phyloP scores from a whole-genome alignment of 805 yeast species.

The Candida awuae region DNA sequence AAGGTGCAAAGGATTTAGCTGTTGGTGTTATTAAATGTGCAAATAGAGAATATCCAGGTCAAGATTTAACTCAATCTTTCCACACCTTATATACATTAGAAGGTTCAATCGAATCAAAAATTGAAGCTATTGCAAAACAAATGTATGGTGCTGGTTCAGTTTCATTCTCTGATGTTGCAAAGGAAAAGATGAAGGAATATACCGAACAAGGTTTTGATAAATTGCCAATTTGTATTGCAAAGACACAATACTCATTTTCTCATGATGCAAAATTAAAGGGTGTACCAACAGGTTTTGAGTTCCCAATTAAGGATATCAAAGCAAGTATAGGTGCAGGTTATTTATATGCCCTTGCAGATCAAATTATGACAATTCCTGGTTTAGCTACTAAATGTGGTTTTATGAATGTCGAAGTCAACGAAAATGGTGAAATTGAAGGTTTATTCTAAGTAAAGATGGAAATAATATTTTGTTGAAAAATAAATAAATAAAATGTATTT shows the following conservation, averaged over 20 bases:
- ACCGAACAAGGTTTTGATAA: constrained; percentile 82
- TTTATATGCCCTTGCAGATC: constrained; percentile 92
- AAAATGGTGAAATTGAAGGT: constrained; percentile 88
- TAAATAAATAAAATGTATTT: too few relatives aligned
- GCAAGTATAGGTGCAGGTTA: constrained; percentile 96
- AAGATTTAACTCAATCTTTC: constrained; percentile 36
- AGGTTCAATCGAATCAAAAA: constrained; percentile 66
- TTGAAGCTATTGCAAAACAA: constrained; percentile 66
- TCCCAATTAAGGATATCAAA: constrained; percentile 91
- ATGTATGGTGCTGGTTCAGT: constrained; percentile 91
- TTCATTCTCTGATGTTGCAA: constrained; percentile 77
- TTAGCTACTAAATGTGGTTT: constrained; percentile 93
- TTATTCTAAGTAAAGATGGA: constrained; percentile 46
- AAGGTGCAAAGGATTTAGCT: constrained; percentile 81
- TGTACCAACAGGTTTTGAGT: constrained; percentile 87
- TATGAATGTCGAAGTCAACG: constrained; percentile 92
- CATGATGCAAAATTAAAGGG: constrained; percentile 92
- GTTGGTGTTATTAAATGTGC: constrained; percentile 73
- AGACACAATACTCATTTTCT: constrained; percentile 92
- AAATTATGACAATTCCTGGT: constrained; percentile 96
- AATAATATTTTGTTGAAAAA: too few relatives aligned
- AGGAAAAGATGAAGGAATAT: constrained; percentile 71
- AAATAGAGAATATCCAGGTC: constrained; percentile 31
- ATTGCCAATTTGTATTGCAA: constrained; percentile 93
- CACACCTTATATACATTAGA: constrained; percentile 64